These are phyloP conservation scores for Colletotrichum abscissum DNA, from an alignment of 2,329 filamentous ascomycete genomes.

Conservation along the genomic window DNA sequence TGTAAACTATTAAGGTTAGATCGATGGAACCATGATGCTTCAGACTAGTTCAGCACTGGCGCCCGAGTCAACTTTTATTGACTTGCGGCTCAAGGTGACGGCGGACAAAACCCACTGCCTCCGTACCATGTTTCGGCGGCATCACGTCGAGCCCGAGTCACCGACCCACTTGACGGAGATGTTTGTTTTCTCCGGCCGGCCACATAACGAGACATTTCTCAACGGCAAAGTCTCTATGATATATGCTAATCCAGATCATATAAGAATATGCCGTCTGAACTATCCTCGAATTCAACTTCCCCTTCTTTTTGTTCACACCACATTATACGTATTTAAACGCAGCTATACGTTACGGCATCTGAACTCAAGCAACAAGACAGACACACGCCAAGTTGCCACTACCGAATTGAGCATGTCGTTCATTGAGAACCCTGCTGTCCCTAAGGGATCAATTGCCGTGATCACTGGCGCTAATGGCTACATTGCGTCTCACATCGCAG, in stretches of 20 bases:
- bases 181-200: neutral
- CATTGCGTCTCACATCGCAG: constrained; percentile 52
- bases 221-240: neutral
- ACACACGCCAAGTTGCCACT: neutral
- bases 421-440: constrained; percentile 35
- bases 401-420: neutral
- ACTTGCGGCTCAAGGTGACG: neutral
- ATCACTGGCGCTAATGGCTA: constrained; percentile 56
- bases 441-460: constrained; percentile 47
- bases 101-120: constrained; percentile 18
- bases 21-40: no score
- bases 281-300: no score
- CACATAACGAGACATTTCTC: neutral
- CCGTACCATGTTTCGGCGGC: constrained; percentile 15
- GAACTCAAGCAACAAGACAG: neutral
- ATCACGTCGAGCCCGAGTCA: constrained; percentile 20
- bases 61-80: no score
- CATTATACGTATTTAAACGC: no score
- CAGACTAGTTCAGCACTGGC: no score
- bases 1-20: no score
- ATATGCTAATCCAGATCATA: neutral
- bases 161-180: constrained; percentile 18
- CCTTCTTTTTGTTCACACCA: neutral
- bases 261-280: no score
- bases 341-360: neutral